Conservation (phyloP, 1,284 basidiomycete species). For the Polyporus tsugae region DNA sequence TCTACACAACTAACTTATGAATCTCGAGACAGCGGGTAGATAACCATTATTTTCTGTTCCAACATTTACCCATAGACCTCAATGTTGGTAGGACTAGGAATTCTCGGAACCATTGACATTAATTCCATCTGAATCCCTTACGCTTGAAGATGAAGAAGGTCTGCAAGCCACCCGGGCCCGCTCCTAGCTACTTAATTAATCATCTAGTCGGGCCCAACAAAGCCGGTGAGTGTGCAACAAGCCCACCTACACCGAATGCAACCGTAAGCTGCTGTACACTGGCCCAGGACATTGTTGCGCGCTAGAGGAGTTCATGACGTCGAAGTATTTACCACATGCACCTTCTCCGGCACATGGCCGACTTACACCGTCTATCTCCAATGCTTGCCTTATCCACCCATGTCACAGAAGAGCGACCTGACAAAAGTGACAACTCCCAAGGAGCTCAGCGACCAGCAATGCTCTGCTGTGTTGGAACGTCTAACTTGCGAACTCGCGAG, state of each 20-base stretch:
- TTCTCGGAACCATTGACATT: too few relatives aligned
- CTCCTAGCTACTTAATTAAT: background rate
- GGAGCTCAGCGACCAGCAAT: conserved; percentile 48
- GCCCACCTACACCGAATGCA: background rate
- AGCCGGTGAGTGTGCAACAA: background rate
- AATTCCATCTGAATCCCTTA: too few relatives aligned
- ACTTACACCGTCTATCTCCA: background rate
- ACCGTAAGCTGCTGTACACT: conserved; percentile 15
- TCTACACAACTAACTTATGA: too few relatives aligned
- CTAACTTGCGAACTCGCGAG: conserved; percentile 54
- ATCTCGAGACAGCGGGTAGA: too few relatives aligned
- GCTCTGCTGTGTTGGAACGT: conserved; percentile 52
- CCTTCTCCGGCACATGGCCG: background rate
- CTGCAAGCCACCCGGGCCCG: background rate
- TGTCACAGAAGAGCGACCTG: conserved; percentile 40
- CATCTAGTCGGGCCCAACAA: background rate
- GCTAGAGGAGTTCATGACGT: conserved; percentile 18
- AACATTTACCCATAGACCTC: too few relatives aligned
- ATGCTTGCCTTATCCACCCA: conserved; percentile 14
- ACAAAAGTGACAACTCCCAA: conserved; percentile 51
- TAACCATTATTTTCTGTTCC: too few relatives aligned
- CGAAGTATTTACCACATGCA: conserved; percentile 6
- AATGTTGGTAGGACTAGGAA: too few relatives aligned
- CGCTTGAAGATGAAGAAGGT: too few relatives aligned
- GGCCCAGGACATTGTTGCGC: conserved; percentile 18